Evolutionary conservation across 495 filamentous ascomycete species (phyloP).

Genomic region (Talaromyces adpressus): DNA sequence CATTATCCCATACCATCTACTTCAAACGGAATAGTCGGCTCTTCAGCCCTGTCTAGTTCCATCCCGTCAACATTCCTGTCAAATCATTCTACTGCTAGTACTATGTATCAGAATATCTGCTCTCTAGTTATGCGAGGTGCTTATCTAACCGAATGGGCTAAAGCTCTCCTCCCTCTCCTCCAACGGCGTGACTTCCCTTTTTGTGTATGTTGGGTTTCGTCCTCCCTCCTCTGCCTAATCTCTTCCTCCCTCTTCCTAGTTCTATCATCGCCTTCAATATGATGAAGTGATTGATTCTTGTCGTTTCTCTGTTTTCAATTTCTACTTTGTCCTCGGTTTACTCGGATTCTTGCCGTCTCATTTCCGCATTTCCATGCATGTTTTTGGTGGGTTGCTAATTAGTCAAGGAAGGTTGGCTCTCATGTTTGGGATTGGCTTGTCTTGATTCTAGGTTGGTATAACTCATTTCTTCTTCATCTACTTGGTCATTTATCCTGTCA

Average conservation of each 20-base stretch:
- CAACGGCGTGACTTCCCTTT: constrained; percentile 2
- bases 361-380: background rate
- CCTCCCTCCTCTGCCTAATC: background rate
- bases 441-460: background rate
- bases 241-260: background rate
- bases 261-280: background rate
- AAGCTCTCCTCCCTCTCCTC: background rate
- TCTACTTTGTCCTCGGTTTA: background rate
- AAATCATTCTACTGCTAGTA: background rate
- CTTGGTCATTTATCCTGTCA: background rate
- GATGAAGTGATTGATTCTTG: background rate
- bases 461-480: background rate
- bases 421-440: background rate
- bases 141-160: background rate
- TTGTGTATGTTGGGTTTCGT: background rate
- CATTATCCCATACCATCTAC: background rate
- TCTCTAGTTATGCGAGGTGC: background rate
- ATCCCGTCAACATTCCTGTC: background rate
- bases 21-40: background rate
- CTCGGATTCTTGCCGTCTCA: background rate
- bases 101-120: background rate
- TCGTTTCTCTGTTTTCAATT: background rate
- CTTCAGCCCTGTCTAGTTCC: background rate
- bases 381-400: background rate
- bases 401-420: background rate